Evolutionary conservation across 1,284 basidiomycete genomes (phyloP).

Genomic region (Sporisorium graminicola): DNA sequence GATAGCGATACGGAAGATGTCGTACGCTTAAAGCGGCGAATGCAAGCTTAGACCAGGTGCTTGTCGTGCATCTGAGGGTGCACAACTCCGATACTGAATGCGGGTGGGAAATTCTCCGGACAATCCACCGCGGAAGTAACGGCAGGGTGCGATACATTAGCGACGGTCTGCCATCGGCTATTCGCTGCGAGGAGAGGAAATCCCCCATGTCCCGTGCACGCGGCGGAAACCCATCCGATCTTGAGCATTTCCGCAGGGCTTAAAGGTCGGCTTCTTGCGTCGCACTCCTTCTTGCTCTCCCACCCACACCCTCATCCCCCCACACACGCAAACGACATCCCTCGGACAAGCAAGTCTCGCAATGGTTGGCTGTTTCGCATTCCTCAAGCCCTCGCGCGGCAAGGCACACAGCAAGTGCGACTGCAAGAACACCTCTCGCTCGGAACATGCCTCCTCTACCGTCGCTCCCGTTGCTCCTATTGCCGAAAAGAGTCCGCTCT

Average conservation of each 20-base stretch:
- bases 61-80: background rate
- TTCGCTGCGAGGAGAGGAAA: background rate
- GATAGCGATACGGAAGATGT: background rate
- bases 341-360: too few species aligned
- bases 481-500: slow-evolving; percentile 31
- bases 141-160: too few species aligned
- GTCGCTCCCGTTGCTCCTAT: background rate
- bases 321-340: too few species aligned
- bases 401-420: slow-evolving; percentile 22
- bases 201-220: background rate
- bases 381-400: slow-evolving; percentile 34
- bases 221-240: background rate
- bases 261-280: too few species aligned
- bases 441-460: background rate
- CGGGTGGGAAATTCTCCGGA: background rate
- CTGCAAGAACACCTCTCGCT: slow-evolving; percentile 16
- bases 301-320: background rate
- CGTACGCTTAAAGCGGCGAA: too few species aligned
- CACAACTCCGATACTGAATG: background rate
- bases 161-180: background rate
- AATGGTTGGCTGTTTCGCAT: slow-evolving; percentile 43
- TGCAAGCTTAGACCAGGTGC: background rate
- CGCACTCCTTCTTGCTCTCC: background rate
- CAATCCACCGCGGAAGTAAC: slow-evolving; percentile 3
- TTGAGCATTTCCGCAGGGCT: too few species aligned